phyloP scores from a whole-genome alignment of 768 basidiomycete species.

The Tylopilus cervinicoccineus region DNA sequence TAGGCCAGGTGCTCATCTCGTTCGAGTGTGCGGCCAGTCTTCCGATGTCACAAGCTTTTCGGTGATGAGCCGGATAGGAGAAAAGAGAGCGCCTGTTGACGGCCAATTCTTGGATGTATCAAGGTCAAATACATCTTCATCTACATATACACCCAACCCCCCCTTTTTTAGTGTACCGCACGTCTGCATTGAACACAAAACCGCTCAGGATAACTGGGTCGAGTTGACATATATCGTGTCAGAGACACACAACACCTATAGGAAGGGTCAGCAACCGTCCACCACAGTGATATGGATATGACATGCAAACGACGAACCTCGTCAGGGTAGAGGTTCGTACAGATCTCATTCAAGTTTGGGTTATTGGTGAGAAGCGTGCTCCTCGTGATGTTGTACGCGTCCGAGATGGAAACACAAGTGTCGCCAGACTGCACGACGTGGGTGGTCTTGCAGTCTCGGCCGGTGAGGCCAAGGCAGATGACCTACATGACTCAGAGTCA shows the following conservation, averaged over 20 bases:
- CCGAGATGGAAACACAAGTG: conserved; percentile 44
- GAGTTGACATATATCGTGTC: conserved; percentile 22
- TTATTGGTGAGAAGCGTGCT: conserved; percentile 56
- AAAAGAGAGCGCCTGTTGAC: background rate
- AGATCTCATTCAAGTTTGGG: conserved; percentile 52
- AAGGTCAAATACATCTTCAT: background rate
- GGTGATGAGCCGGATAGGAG: background rate
- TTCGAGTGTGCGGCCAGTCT: background rate
- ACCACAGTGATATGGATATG: background rate
- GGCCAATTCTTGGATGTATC: background rate
- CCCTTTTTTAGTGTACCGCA: background rate
- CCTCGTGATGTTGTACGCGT: conserved; percentile 38
- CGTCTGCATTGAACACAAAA: background rate
- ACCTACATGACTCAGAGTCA: conserved; percentile 20
- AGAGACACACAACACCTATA: conserved; percentile 27
- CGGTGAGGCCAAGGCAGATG: conserved; percentile 54
- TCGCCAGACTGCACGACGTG: conserved; percentile 47
- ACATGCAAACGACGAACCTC: conserved; percentile 40
- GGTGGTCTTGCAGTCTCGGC: conserved; percentile 54
- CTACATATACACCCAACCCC: background rate
- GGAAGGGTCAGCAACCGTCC: background rate
- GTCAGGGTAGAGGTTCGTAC: conserved; percentile 53
- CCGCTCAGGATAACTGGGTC: conserved; percentile 7
- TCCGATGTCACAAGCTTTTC: background rate
- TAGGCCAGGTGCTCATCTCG: background rate